Conservation (phyloP, 495 filamentous ascomycete species). For the Penicillium antarcticum region DNA sequence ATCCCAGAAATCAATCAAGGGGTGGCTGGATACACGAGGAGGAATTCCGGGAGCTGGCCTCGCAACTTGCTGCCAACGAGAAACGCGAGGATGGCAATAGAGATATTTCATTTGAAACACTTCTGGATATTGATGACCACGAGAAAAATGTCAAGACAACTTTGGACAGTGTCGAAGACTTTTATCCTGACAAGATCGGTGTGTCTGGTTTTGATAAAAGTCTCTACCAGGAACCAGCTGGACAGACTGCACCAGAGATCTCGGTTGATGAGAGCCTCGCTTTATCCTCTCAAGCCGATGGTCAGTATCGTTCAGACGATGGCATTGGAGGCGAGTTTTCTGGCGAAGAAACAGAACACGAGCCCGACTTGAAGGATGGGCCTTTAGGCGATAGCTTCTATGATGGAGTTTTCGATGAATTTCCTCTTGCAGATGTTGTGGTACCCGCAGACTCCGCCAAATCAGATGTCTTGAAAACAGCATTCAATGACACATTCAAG, state of each 20-base stretch:
- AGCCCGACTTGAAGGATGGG: neutral
- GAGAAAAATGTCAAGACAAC: slow-evolving; percentile 66
- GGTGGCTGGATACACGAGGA: slow-evolving; percentile 89
- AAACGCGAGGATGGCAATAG: slow-evolving; percentile 42
- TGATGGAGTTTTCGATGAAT: slow-evolving; percentile 25
- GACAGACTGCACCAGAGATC: slow-evolving; percentile 20
- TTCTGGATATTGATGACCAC: slow-evolving; percentile 50
- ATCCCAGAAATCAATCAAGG: slow-evolving; percentile 62
- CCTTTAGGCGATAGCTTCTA: slow-evolving; percentile 23
- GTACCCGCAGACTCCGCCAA: slow-evolving; percentile 5
- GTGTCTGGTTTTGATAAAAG: slow-evolving; percentile 14
- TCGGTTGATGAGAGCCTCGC: slow-evolving; percentile 48
- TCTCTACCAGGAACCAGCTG: neutral
- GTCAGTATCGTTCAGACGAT: slow-evolving; percentile 1
- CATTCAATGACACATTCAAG: neutral
- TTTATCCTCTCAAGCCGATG: slow-evolving; percentile 36
- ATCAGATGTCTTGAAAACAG: neutral
- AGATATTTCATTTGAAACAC: slow-evolving; percentile 58
- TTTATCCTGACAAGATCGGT: slow-evolving; percentile 67
- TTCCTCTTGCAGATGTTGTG: slow-evolving; percentile 2
- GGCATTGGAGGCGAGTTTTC: neutral
- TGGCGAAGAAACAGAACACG: slow-evolving; percentile 1
- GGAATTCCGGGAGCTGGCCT: slow-evolving; percentile 66
- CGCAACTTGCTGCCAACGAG: slow-evolving; percentile 61
- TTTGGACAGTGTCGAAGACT: slow-evolving; percentile 79